These are phyloP conservation scores for Colletotrichum chlorophyti DNA, from an alignment of 2,329 filamentous ascomycete species.

Conservation along the genomic window DNA sequence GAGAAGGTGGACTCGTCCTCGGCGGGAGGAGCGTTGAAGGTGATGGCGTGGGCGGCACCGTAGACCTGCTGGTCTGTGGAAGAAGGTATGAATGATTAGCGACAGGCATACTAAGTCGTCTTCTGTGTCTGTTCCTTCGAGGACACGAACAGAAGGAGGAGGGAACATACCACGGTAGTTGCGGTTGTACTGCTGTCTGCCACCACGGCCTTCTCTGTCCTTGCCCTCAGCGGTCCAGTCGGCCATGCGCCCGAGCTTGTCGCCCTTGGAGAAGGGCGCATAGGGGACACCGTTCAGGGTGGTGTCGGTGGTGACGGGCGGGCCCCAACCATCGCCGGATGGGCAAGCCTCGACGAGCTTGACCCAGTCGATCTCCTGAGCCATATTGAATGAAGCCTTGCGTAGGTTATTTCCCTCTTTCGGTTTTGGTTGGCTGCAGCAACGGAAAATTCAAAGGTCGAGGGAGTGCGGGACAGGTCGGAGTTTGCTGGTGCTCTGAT, in stretches of 20 bases:
- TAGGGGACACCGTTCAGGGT: conserved; percentile 95
- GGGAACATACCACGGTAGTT: conserved; percentile 81
- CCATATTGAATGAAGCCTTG: conserved; percentile 44
- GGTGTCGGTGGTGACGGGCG: conserved; percentile 80
- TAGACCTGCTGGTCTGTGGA: conserved; percentile 91
- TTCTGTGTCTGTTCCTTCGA: neutral
- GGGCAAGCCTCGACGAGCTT: conserved; percentile 76
- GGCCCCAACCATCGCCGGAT: conserved; percentile 85
- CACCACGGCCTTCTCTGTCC: conserved; percentile 76
- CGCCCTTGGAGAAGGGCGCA: conserved; percentile 97
- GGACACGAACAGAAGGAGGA: neutral
- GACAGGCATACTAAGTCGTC: neutral
- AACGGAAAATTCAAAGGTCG: neutral
- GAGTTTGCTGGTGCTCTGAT: too few species aligned
- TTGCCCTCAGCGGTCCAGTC: conserved; percentile 96
- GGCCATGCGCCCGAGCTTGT: conserved; percentile 98
- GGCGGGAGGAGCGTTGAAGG: conserved; percentile 89
- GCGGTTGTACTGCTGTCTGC: conserved; percentile 87
- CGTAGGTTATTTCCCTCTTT: conserved; percentile 2
- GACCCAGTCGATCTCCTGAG: conserved; percentile 62
- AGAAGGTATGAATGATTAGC: conserved; percentile 15
- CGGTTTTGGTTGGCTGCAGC: neutral
- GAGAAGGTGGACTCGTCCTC: conserved; percentile 99
- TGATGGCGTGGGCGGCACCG: conserved; percentile 82
- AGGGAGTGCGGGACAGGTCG: too few species aligned